Evolutionary conservation across 2,329 filamentous ascomycete species (phyloP), one percentile per base, ranked within the genome.

Genomic region (Monosporascus sp.): DNA sequence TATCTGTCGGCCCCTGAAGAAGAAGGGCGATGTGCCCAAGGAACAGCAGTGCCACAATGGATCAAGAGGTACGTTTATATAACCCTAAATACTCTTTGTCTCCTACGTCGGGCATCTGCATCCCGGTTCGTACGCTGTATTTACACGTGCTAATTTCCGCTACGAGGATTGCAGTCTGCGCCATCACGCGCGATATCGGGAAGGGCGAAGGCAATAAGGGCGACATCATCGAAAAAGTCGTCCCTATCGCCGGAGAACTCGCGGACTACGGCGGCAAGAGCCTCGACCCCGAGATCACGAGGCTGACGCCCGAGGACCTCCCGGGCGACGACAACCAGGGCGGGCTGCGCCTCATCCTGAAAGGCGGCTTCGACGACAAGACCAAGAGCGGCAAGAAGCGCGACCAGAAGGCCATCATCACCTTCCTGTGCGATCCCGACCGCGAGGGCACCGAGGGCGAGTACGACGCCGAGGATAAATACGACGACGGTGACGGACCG

Each of bases 401-500:
- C 27, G 75, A 82, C 55, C 88, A 95, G 69, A 85, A 83, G 64
- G 89, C 91, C 3, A 80, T 96, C 9, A 82, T 97, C 51, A 89
- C 96, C 64, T 91, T 97, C 62, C 68, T 92, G 20, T 99, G 94
- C 72, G 87, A 96, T 65, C 75, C 72, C 31, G 78, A 87, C 2
- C 79, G 81, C 60, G 85, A 85, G 8, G 92, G 92, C 1, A 79
- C 87, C 7, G 92, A 96, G 72, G 83, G 82, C 59, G 83, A 88
- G 62, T 82, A 79, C 67, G 75, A 79, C 45, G 68, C 76, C 3
- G 74, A 80, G 57, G 80, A 86, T 54, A 73, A 81, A 59, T 81
- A 83, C 58, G 75, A 76, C 22, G 52, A 58, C 49, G 54, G 48
- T 52, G 51, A 54, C 49, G 58, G 63, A 53, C 20, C 60, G 57